Evolutionary conservation across 257 asterid species (phyloP).

Genomic region (Schizonepeta tenuifolia): DNA sequence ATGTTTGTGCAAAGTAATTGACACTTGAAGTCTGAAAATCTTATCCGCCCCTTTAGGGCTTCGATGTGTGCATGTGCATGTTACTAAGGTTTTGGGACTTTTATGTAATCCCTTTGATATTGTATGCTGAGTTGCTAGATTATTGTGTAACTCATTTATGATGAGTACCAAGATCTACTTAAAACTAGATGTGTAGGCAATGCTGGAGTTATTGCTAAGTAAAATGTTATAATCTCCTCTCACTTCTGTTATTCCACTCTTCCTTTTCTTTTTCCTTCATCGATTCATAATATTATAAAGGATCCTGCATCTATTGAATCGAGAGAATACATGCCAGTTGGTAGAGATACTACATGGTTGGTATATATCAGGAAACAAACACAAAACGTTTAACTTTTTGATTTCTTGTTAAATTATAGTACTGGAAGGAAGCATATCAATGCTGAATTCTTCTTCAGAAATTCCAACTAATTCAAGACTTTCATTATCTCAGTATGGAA

Average conservation of each 20-base stretch:
- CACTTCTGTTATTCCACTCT: neutral
- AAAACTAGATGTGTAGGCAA: neutral
- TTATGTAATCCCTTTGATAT: neutral
- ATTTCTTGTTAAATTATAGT: neutral
- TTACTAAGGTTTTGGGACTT: neutral
- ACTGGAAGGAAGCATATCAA: neutral
- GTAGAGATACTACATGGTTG: neutral
- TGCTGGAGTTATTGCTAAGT: neutral
- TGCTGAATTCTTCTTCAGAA: neutral
- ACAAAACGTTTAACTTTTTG: too few relatives aligned
- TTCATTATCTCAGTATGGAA: neutral
- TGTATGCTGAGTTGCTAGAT: neutral
- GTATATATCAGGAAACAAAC: neutral
- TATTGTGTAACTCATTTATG: neutral
- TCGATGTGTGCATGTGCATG: neutral
- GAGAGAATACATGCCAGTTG: neutral
- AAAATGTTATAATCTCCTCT: too few relatives aligned
- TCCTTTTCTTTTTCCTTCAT: neutral
- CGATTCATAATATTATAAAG: neutral
- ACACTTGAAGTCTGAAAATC: neutral
- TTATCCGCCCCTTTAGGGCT: neutral
- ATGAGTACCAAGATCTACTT: neutral
- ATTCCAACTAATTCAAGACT: neutral
- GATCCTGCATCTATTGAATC: neutral
- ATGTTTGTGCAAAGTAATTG: slow-evolving; percentile 2